These are phyloP conservation scores for Candida cerambycidarum DNA, from an alignment of 805 yeast genomes.

Conservation along the genomic window DNA sequence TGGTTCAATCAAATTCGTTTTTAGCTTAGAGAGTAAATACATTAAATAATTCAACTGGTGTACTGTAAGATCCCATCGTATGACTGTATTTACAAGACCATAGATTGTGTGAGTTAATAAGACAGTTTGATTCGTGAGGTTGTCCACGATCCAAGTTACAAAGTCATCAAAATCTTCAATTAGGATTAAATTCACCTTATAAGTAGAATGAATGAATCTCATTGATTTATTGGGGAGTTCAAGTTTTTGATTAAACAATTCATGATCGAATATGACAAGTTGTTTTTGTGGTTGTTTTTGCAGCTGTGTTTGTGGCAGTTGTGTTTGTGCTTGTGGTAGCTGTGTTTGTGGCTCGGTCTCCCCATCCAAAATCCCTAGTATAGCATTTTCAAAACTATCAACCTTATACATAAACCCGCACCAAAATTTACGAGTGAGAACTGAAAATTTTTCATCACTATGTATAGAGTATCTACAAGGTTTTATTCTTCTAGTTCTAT, in stretches of 20 bases:
- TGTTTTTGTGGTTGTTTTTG: neutral
- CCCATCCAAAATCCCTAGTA: neutral
- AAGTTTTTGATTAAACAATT: constrained; percentile 2
- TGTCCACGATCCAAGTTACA: neutral
- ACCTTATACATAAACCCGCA: constrained; percentile 3
- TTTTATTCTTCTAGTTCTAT: constrained; percentile 3
- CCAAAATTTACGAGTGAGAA: neutral
- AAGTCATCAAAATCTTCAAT: constrained; percentile 1
- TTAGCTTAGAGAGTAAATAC: constrained; percentile 6
- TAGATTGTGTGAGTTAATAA: neutral
- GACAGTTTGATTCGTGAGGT: neutral
- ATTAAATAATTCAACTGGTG: constrained; percentile 7
- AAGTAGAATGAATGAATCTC: neutral
- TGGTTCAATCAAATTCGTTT: neutral
- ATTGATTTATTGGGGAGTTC: neutral
- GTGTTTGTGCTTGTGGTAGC: neutral
- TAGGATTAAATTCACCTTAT: constrained; percentile 1
- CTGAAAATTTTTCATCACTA: constrained; percentile 5
- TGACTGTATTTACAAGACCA: neutral
- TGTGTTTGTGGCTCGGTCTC: neutral
- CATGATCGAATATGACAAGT: constrained; percentile 6
- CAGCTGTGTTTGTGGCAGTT: neutral
- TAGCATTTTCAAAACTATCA: neutral
- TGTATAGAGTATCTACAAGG: constrained; percentile 5
- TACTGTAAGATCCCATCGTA: neutral